Evolutionary conservation across 345 rosid genomes (phyloP).

Genomic region (Boechera stricta): DNA sequence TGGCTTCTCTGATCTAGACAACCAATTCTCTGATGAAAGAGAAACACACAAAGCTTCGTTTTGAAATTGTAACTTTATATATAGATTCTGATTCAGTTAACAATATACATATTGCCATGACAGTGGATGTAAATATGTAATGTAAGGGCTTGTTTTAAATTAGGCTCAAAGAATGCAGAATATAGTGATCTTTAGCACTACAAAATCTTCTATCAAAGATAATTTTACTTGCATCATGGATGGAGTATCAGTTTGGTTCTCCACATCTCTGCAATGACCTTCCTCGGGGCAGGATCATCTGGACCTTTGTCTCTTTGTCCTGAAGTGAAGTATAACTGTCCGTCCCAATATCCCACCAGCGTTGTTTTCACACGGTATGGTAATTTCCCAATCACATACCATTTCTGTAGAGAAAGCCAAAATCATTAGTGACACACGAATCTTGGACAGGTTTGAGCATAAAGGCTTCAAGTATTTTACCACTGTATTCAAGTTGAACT

Average conservation of each 20-base stretch:
- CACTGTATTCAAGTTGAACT: conserved; percentile 73
- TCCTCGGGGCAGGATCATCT: conserved; percentile 79
- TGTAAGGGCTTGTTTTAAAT: conserved; percentile 26
- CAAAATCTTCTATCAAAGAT: conserved; percentile 1
- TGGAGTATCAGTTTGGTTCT: conserved; percentile 77
- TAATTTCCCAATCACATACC: conserved; percentile 86
- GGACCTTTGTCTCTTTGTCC: conserved; percentile 97
- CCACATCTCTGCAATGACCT: conserved; percentile 89
- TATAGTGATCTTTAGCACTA: conserved; percentile 3
- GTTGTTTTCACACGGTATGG: conserved; percentile 94
- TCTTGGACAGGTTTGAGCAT: conserved; percentile 5
- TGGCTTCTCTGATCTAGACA: conserved; percentile 47
- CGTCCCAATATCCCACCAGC: conserved; percentile 81
- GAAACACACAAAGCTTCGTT: conserved; percentile 2
- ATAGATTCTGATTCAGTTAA: conserved; percentile 37
- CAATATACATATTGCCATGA: conserved; percentile 36
- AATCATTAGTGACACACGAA: not conserved
- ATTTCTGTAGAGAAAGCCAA: conserved; percentile 58
- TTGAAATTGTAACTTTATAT: conserved; percentile 5
- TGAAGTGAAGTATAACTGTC: conserved; percentile 87
- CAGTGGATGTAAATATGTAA: conserved; percentile 32
- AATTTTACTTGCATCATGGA: conserved; percentile 38
- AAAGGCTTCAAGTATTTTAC: conserved; percentile 46
- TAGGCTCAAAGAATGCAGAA: conserved; percentile 16
- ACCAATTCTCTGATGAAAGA: conserved; percentile 5